A percentile compares a stretch with the other conserved stretches of the same genome.
Evolutionary conservation across 257 asterid genomes (phyloP).

Genomic region (Buddleja alternifolia): DNA sequence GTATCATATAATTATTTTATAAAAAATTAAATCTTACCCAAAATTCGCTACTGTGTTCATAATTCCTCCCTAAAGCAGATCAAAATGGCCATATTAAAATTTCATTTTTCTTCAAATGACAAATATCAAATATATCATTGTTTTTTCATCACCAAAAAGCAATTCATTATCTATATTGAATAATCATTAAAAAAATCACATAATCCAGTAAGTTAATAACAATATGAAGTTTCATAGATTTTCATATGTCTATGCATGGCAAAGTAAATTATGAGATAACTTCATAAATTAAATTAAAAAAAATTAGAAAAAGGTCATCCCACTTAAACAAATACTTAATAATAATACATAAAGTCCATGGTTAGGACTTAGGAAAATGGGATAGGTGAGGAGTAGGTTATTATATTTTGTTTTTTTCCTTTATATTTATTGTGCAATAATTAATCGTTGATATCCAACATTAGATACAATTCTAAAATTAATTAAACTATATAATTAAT

Average conservation of each 20-base stretch:
- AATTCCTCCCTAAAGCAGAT: neutral
- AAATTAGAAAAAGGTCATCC: neutral
- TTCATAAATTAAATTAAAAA: neutral
- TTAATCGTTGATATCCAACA: neutral
- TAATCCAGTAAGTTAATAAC: too few relatives aligned
- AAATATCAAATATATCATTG: too few relatives aligned
- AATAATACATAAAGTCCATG: neutral
- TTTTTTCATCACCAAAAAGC: too few relatives aligned
- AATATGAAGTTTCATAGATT: neutral
- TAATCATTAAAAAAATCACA: too few relatives aligned
- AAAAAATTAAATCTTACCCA: too few relatives aligned
- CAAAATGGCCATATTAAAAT: too few relatives aligned
- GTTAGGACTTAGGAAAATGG: conserved; percentile 27
- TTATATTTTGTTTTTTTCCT: conserved; percentile 31
- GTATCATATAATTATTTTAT: too few relatives aligned
- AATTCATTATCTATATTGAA: too few relatives aligned
- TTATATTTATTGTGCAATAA: neutral
- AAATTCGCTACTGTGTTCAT: neutral
- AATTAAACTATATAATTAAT: conserved; percentile 16
- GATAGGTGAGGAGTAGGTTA: conserved; percentile 50
- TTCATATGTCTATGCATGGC: neutral
- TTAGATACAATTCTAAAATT: conserved; percentile 14
- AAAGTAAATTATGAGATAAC: neutral
- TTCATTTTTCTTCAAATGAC: too few relatives aligned
- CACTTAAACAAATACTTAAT: neutral